Conservation (phyloP, 108 stramenopile genomes). For the Nannochloropsis salina region DNA sequence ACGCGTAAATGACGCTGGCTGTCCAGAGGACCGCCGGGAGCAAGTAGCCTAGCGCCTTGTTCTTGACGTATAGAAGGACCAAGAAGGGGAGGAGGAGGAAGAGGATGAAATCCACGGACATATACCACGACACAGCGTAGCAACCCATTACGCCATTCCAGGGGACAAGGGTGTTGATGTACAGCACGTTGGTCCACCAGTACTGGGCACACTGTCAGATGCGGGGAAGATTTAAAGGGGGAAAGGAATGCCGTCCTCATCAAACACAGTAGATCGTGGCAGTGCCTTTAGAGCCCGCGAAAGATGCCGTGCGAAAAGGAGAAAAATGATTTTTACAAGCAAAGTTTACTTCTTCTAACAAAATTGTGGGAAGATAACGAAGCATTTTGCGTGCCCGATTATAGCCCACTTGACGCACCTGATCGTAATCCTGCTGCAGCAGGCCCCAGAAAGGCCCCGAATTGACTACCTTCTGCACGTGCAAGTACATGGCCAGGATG, state of each 20-base stretch:
- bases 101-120: neutral
- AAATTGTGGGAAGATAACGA: neutral
- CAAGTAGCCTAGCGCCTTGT: neutral
- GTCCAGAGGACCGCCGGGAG: neutral
- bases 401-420: neutral
- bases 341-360: no score
- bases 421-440: neutral
- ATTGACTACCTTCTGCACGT: conserved; percentile 3
- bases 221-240: neutral
- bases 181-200: neutral
- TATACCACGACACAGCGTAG: neutral
- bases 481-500: conserved; percentile 10
- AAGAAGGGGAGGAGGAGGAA: neutral
- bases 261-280: neutral
- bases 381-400: neutral
- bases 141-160: neutral
- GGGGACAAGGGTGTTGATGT: neutral
- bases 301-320: no score
- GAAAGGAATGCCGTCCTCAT: neutral
- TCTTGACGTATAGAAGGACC: neutral
- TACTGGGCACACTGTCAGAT: neutral
- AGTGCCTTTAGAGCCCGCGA: neutral
- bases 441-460: conserved; percentile 11
- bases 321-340: no score
- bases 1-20: conserved; percentile 1